These are phyloP conservation scores for Russula sp. DNA, from an alignment of 768 basidiomycete species.

Conservation along the genomic window DNA sequence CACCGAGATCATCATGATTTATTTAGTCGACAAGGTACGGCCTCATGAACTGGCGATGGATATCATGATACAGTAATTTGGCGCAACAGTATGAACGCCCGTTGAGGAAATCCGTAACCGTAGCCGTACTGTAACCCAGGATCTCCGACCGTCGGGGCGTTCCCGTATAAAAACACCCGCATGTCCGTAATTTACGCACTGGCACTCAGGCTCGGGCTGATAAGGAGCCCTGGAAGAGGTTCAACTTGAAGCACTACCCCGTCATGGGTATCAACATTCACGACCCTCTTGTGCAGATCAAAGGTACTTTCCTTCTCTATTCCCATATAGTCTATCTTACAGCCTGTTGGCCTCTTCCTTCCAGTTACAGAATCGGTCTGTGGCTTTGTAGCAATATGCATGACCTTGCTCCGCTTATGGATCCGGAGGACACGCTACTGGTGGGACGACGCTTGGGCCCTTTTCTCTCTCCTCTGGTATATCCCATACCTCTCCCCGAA, in stretches of 20 bases:
- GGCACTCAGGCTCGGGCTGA: no score
- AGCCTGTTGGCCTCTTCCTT: not conserved
- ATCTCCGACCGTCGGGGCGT: no score
- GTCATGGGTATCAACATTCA: constrained; percentile 21
- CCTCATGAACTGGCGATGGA: no score
- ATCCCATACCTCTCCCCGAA: not conserved
- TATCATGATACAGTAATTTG: no score
- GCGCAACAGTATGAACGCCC: no score
- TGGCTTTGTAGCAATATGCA: constrained; percentile 25
- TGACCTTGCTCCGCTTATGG: constrained; percentile 25
- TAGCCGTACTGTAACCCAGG: no score
- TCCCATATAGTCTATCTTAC: not conserved
- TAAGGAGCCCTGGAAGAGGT: not conserved
- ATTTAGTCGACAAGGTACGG: no score
- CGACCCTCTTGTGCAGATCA: constrained; percentile 17
- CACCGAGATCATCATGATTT: no score
- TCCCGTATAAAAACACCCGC: no score
- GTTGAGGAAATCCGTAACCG: no score
- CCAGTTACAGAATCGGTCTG: constrained; percentile 28
- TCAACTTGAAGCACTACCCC: not conserved
- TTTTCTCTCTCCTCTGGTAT: constrained; percentile 26
- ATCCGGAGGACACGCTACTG: constrained; percentile 26
- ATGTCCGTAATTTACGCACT: no score
- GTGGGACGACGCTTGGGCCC: constrained; percentile 29
- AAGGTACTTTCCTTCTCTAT: not conserved